Base-by-base conservation (phyloP, 441 rosid genomes). In the Eugenia klotzschiana region DNA sequence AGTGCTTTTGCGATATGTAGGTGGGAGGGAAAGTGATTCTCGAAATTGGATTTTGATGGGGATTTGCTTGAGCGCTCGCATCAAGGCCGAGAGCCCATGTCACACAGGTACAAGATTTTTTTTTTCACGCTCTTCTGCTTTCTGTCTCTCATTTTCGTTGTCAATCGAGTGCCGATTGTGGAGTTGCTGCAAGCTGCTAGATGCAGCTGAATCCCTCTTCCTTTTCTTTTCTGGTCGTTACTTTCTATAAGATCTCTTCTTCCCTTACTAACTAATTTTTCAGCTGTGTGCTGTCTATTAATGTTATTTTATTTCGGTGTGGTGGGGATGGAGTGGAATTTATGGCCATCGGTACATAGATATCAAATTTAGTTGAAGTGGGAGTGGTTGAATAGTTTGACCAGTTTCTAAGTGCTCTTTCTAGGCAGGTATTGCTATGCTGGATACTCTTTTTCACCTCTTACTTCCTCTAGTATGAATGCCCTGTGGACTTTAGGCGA, bases 21-120 rank as follows among this genome's bases (percentile, higher is more conserved):
- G 82, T 52, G 57, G 60, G 43, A 50, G 82, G 82, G 43, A 16
- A 54, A 80, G 12, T 41, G 37, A 37, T 80, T 80, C 57, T 80
- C 40, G 15, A 37, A 29, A 80, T 80, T 80, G 84, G 69, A 83
- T 73, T 85, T 81, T 79, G 43, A 97, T 97, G 98, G 98, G 99
- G 92, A 72, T 89, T 89, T 97, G 99, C 92, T 91, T 97, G 83
- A 92, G 98, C 87, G 90, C 97, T 80, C 93, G 90, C 86, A 89
- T 95, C 90, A 94, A 97, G 91, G 98, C 98, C 81, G 98, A 94
- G 90, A 94, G 92, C 89, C 91, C 94, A 82, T 89, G 64, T 73
- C 91, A 88, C 81, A 91, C 95, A 89, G 98, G 98, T 96, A 87
- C 80, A 87, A 8, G 22, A 26, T 41, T 82, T 25, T 40, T 83